Base-by-base conservation (phyloP, 164 flowering plant species). In the Berberis thunbergii region DNA sequence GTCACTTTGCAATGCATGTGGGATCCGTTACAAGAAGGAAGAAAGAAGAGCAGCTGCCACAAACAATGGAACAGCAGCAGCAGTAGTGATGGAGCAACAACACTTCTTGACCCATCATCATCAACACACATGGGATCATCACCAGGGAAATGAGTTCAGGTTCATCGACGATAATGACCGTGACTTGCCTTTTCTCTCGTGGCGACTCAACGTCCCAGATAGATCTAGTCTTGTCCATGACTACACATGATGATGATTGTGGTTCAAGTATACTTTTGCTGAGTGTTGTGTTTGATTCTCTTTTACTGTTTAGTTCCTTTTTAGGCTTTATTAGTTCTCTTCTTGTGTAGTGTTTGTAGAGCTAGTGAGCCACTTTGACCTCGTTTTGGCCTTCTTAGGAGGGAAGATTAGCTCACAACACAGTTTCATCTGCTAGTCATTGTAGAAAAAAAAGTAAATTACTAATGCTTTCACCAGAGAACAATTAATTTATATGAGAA, bases 1-100 rank as follows among this genome's bases (percentile, higher is more conserved):
- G 98, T 94, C 98, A 1, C 84, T 94, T 0, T 94, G 98, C 84
- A 94, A 94, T 69, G 98, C 98, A 0, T 94, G 98, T 67, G 98
- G 98, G 50, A 94, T 94, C 63, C 82, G 98, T 56, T 90, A 76
- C 84, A 94, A 94, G 87, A 94, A 94, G 69, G 98, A 94, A 78
- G 97, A 90, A 75, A 78, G 93, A 64, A 73, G 97, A 54, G 91
- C 54, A 7, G 54, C 54, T 7, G 11, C 97, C 2, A 93, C 88
- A 6, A 87, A 77, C 4, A 78, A 78, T 4, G 74, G 74, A 45
- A 54, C 70, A 38, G 54, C 74, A 3, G 49, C 72, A 8, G 64
- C 66, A 3, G 62, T 63, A 8, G 12, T 52, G 10, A 66, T 70
- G 66, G 78, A 74, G 41, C 61, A 55, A 39, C 78, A 75, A 39